Evolutionary conservation across 768 basidiomycete genomes (phyloP).

Genomic region (Hemileccinum rubropunctum): DNA sequence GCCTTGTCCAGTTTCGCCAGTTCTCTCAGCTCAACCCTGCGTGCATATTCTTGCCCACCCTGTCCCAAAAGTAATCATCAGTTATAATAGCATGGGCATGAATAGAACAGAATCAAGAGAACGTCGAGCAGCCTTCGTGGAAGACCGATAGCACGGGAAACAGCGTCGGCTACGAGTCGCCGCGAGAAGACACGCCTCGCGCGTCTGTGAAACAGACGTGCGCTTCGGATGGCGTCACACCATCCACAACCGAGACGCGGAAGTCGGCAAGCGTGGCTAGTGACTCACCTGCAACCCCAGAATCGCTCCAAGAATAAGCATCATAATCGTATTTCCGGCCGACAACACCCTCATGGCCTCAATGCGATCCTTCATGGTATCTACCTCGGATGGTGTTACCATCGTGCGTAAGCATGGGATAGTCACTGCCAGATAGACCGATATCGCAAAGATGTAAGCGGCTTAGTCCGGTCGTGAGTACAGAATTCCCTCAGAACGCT

Average conservation of each 20-base stretch:
- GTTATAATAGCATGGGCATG: too few relatives aligned
- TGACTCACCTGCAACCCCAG: constrained; percentile 67
- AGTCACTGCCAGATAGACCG: constrained; percentile 81
- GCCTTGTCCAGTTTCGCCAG: constrained; percentile 39
- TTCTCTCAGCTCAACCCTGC: constrained; percentile 52
- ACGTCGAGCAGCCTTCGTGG: too few relatives aligned
- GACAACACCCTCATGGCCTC: constrained; percentile 80
- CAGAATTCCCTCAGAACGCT: not conserved
- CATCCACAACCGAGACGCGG: too few relatives aligned
- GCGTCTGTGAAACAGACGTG: too few relatives aligned
- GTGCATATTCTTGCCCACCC: constrained; percentile 85
- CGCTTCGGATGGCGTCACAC: too few relatives aligned
- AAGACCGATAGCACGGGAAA: too few relatives aligned
- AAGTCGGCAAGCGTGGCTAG: too few relatives aligned
- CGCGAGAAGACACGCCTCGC: too few relatives aligned
- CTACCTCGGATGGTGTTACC: constrained; percentile 53
- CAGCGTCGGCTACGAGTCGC: too few relatives aligned
- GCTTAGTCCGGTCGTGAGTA: constrained; percentile 40
- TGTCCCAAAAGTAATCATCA: constrained; percentile 38
- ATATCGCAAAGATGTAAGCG: constrained; percentile 69
- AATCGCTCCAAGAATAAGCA: constrained; percentile 61
- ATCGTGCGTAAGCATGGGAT: constrained; percentile 77
- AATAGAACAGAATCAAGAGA: too few relatives aligned
- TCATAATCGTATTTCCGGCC: constrained; percentile 86
- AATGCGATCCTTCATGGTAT: constrained; percentile 62